A percentile compares a stretch with the other conserved stretches of the same genome.
These are phyloP conservation scores for Zoysia matrella DNA, from an alignment of 202 grass and related monocot genomes.

Conservation along the genomic window DNA sequence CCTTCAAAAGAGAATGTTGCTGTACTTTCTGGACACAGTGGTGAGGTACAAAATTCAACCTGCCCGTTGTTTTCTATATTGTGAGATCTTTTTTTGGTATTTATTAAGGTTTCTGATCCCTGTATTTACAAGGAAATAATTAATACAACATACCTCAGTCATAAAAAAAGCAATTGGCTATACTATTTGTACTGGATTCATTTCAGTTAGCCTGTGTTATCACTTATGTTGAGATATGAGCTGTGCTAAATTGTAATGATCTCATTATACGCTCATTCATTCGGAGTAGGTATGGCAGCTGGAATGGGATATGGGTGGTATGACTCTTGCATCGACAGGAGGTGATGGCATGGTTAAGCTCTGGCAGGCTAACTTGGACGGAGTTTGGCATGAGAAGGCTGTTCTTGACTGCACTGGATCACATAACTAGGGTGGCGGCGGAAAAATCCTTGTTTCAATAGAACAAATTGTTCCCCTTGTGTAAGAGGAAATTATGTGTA, in stretches of 20 bases:
- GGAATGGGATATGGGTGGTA: constrained; percentile 93
- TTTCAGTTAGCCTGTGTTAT: neutral
- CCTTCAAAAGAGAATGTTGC: constrained; percentile 75
- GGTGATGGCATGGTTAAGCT: constrained; percentile 77
- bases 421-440: constrained; percentile 24
- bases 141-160: constrained; percentile 24
- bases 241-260: neutral
- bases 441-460: neutral
- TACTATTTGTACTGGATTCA: constrained; percentile 5
- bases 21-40: constrained; percentile 67
- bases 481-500: neutral
- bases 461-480: neutral
- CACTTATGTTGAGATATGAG: neutral
- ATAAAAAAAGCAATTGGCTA: neutral
- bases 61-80: neutral
- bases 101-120: neutral
- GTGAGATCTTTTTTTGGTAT: neutral
- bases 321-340: constrained; percentile 92
- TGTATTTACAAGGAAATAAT: neutral
- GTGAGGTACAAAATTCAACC: constrained; percentile 60
- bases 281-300: constrained; percentile 77
- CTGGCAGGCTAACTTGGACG: constrained; percentile 90
- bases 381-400: constrained; percentile 87
- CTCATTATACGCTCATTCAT: constrained; percentile 18
- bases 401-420: constrained; percentile 64